Base-by-base conservation (phyloP, 2,329 filamentous ascomycete species). In the Blastomyces silverae region DNA sequence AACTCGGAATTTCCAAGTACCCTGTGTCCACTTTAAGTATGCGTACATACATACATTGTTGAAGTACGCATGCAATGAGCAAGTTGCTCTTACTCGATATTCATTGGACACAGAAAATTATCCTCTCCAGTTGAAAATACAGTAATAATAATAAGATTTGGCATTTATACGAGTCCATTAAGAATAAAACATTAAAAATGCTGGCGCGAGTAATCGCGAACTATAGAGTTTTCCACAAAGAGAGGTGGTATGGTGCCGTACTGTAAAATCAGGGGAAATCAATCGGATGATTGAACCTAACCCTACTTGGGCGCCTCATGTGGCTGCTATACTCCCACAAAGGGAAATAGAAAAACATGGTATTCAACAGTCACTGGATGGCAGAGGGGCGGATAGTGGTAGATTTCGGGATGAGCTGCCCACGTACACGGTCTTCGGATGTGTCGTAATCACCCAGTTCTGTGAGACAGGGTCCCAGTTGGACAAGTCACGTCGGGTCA, bases 401-500 rank as follows among this genome's bases (percentile, higher is more conserved):
- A 87, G 73, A 64, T 83, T 85, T 69, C 85, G 80, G 65, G 83
- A 86, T 3, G 82, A 85, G 68, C 78, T 81, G 34, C 85, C 85
- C 6, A 88, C 85, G 67, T 83, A 84, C 52, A 86, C 81, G 65
- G 79, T 86, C 80, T 87, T 87, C 62, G 80, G 76, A 69, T 84
- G 80, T 28, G 78, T 71, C 39, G 79, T 80, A 63, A 87, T 80
- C 57, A 91, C 84, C 92, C 93, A 97, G 80, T 97, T 88, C 81
- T 97, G 92, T n/a, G 79, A 75, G 1, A 73, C 81, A 0, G 84
- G 80, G 70, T 96, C 90, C 92, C 93, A 97, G 79, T 92, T 94
- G 74, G 88, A 91, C 64, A 97, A 70, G 73, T 97, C 93, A 64
- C 91, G 86, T 50, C 92, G 84, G 6, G 87, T 92, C 64, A 97